These are phyloP conservation scores for Ceratocystis eucalypticola DNA, from an alignment of 2,329 filamentous ascomycete species.

Conservation along the genomic window DNA sequence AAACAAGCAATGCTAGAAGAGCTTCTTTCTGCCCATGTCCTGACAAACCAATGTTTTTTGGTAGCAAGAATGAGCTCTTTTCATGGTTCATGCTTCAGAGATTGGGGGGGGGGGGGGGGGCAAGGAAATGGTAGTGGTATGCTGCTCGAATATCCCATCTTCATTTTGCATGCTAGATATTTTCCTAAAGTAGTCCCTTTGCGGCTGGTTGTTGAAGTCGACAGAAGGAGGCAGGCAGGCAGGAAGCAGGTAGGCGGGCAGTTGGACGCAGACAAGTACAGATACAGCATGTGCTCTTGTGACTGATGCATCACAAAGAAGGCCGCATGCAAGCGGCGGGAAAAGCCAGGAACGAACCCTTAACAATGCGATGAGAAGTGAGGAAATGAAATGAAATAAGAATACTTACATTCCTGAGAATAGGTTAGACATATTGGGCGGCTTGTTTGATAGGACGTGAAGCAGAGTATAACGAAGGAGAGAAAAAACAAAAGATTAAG, in stretches of 20 bases:
- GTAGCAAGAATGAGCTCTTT: not conserved
- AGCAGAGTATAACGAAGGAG: not conserved
- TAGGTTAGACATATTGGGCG: conserved; percentile 42
- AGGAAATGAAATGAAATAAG: conserved; percentile 16
- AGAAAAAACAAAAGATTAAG: not conserved
- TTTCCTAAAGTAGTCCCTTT: not conserved
- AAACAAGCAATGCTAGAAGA: not conserved
- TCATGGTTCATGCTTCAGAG: not conserved
- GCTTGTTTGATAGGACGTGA: not conserved
- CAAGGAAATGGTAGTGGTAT: too few species aligned
- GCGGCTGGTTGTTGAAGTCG: not conserved
- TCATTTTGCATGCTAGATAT: not conserved
- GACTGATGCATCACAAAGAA: not conserved
- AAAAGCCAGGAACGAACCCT: not conserved
- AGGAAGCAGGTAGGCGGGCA: not conserved
- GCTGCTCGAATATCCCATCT: not conserved
- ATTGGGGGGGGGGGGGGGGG: not conserved
- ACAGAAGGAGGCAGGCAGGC: not conserved
- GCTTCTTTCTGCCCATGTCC: not conserved
- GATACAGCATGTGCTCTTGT: not conserved
- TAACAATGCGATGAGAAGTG: too few species aligned
- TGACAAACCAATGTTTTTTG: not conserved
- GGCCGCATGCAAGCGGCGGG: not conserved
- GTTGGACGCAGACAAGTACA: not conserved
- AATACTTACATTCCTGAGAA: conserved; percentile 48